Percentiles rank a stretch among this genome's conserved stretches.
These are phyloP conservation scores for Coemansia asiatica DNA, from an alignment of 192 early-diverging fungal genomes.

Conservation along the genomic window DNA sequence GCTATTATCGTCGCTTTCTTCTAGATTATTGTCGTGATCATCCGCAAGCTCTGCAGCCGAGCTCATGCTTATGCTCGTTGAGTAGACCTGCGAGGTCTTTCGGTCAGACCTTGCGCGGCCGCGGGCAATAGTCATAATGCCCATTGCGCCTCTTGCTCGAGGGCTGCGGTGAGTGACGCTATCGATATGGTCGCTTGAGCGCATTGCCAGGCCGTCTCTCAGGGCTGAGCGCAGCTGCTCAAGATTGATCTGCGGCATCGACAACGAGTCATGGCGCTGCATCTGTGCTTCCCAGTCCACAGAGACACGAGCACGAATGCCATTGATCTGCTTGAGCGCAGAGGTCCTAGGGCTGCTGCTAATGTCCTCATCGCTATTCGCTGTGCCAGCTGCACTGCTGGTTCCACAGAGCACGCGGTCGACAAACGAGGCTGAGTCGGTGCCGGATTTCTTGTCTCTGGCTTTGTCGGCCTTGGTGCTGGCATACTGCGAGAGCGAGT, in stretches of 20 bases:
- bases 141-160: not conserved
- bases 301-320: constrained; percentile 48
- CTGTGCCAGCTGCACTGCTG: not conserved
- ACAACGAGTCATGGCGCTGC: constrained; percentile 29
- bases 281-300: constrained; percentile 47
- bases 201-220: constrained; percentile 31
- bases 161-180: not conserved
- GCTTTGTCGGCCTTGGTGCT: constrained; percentile 2
- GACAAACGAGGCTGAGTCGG: not conserved
- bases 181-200: constrained; percentile 23
- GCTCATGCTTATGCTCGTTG: constrained; percentile 7
- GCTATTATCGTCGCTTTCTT: not conserved
- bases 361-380: not conserved
- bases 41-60: not conserved
- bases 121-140: not conserved
- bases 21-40: not conserved
- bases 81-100: not conserved
- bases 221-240: constrained; percentile 49
- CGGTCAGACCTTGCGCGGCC: not conserved
- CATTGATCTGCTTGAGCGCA: constrained; percentile 32
- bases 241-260: constrained; percentile 34
- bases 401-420: constrained; percentile 25
- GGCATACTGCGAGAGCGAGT: not conserved
- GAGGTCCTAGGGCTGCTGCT: not conserved
- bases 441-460: not conserved